phyloP scores from a whole-genome alignment of 768 basidiomycete species.

The Xerocomellus chrysenteron region DNA sequence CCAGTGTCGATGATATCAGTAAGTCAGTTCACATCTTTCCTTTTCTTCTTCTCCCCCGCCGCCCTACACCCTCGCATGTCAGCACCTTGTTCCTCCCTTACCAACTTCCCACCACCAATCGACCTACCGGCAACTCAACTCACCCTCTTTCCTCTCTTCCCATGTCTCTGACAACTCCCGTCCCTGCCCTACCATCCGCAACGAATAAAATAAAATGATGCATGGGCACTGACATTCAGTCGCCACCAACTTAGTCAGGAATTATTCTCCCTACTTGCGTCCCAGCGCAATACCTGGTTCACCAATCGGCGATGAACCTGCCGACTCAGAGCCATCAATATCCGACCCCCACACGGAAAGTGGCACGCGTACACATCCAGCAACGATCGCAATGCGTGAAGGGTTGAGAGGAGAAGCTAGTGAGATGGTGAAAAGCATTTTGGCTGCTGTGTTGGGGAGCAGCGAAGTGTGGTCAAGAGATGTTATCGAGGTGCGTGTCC shows the following conservation, averaged over 20 bases:
- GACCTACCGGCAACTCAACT: slow-evolving; percentile 27
- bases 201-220: slow-evolving; percentile 23
- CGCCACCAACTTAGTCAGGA: slow-evolving; percentile 84
- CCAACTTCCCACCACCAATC: slow-evolving; percentile 29
- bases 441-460: slow-evolving; percentile 17
- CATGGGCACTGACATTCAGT: slow-evolving; percentile 76
- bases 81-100: slow-evolving; percentile 16
- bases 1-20: slow-evolving; percentile 83
- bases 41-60: slow-evolving; percentile 24
- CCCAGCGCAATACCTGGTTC: slow-evolving; percentile 19
- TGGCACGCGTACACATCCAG: slow-evolving; percentile 53
- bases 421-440: slow-evolving; percentile 71
- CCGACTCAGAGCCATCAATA: neutral
- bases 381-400: slow-evolving; percentile 65
- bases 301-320: slow-evolving; percentile 4
- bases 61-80: slow-evolving; percentile 20
- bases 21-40: slow-evolving; percentile 41
- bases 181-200: slow-evolving; percentile 29
- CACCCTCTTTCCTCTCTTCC: slow-evolving; percentile 26
- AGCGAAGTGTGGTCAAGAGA: slow-evolving; percentile 64
- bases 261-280: slow-evolving; percentile 84
- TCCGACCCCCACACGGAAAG: slow-evolving; percentile 44
- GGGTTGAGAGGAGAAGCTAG: slow-evolving; percentile 63
- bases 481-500: slow-evolving; percentile 33
- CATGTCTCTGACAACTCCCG: slow-evolving; percentile 28